Percentiles rank a stretch among this genome's conserved stretches.
phyloP scores from a whole-genome alignment of 2,329 filamentous ascomycete genomes.

The Microdochium paspali region DNA sequence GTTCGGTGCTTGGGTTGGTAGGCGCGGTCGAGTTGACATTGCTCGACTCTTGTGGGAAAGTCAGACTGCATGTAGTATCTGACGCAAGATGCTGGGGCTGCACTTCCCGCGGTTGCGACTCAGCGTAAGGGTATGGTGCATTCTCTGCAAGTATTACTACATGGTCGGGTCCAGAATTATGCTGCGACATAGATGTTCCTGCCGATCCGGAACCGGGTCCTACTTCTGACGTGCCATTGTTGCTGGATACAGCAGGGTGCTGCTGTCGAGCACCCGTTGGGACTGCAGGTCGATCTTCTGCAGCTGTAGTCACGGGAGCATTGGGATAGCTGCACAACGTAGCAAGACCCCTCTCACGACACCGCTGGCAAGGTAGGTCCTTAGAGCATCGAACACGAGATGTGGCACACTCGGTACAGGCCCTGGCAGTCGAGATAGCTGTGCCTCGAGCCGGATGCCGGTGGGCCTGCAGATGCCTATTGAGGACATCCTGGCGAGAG shows the following conservation, averaged over 20 bases:
- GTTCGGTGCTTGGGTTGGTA: no score
- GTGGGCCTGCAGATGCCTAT: conserved; percentile 3
- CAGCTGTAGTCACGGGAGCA: no score
- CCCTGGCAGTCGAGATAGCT: neutral
- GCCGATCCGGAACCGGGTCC: neutral
- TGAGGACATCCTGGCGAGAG: conserved; percentile 5
- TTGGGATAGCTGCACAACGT: conserved; percentile 6
- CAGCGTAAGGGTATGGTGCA: no score
- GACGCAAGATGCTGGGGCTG: neutral
- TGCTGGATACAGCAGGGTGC: no score
- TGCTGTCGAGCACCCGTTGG: no score
- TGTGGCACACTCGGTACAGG: conserved; percentile 6
- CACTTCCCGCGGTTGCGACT: no score
- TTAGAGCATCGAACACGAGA: conserved; percentile 6
- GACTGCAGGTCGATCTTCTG: neutral
- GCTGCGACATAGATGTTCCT: no score
- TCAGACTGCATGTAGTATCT: neutral
- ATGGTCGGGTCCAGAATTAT: no score
- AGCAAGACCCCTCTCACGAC: conserved; percentile 1
- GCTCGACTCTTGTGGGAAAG: no score
- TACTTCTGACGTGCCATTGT: neutral
- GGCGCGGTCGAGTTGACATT: neutral
- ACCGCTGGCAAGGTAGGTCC: conserved; percentile 5
- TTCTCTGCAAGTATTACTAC: no score
- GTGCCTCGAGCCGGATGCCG: neutral